phyloP scores from a whole-genome alignment of 2,329 filamentous ascomycete species.

The Colletotrichum orbiculare region DNA sequence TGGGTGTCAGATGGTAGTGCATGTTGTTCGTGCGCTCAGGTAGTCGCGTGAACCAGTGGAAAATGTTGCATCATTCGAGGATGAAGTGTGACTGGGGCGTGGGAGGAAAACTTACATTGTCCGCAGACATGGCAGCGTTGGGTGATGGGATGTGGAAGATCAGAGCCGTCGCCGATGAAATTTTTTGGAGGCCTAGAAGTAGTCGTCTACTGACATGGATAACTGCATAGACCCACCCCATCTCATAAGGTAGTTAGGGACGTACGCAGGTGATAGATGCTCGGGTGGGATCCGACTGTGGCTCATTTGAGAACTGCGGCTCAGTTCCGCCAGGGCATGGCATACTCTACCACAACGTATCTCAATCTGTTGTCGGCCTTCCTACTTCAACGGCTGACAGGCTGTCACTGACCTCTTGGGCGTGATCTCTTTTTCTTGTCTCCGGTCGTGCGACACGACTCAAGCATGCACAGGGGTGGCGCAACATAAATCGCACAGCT shows the following conservation, averaged over 20 bases:
- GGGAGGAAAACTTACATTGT: constrained; percentile 40
- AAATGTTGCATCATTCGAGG: constrained; percentile 61
- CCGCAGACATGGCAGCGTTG: not conserved
- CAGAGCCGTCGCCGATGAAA: not conserved
- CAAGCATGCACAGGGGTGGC: no score
- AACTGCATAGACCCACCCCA: constrained; percentile 14
- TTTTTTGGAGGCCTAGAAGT: constrained; percentile 37
- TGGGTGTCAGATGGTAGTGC: constrained; percentile 79
- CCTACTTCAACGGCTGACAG: no score
- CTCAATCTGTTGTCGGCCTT: no score
- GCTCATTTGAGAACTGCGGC: no score
- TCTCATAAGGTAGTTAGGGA: not conserved
- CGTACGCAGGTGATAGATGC: no score
- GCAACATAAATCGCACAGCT: not conserved
- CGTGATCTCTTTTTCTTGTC: no score
- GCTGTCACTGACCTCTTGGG: no score
- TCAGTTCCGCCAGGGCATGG: no score
- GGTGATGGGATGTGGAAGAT: not conserved
- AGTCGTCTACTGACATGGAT: constrained; percentile 17
- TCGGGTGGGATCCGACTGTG: no score
- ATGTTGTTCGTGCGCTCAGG: constrained; percentile 75
- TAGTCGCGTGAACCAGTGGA: constrained; percentile 70
- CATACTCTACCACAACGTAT: no score
- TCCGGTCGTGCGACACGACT: no score
- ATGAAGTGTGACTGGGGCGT: constrained; percentile 19